Evolutionary conservation across 768 basidiomycete genomes (phyloP), one percentile per base, ranked within the genome.

Genomic region (Psilocybe cubensis): DNA sequence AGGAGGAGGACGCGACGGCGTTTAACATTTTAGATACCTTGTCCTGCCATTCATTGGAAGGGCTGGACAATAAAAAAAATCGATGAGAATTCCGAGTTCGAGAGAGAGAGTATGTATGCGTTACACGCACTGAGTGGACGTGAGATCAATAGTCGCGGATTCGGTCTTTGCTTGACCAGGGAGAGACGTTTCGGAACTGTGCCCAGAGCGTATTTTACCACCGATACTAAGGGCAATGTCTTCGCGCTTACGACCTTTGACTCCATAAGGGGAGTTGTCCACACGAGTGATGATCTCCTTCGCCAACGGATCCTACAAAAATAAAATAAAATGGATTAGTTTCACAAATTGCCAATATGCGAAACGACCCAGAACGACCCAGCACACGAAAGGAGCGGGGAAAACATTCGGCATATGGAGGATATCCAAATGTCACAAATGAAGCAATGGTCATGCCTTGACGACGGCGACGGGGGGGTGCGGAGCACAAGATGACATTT

Each of bases 231-330:
- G 49, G 24, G 61, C 63, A 44, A 64, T 54, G 52, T 61, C 65
- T 28, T 65, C 61, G 11, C 73, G 74, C 60, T 81, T 84, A 35
- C 89, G 83, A 28, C 89, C 89, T 66, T 83, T 86, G 64, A 84
- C 81, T 28, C 92, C 92, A 68, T 93, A 94, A 0, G 88, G 80
- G 10, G 89, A 88, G 62, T 83, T 81, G 69, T 93, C 89, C n/a
- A 94, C 91, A 25, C 91, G 87, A 52, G 79, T 81, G 54, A 92
- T 83, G 58, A 96, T 92, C 63, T 93, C 91, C 54, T 80, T 82
- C 2, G 94, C 92, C 3, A 94, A 78, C 0, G 87, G 75, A 64
- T 95, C 92, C 87, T 91, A 66, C 18, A 67, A 62, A 52, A 58
- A 63, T 63, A 63, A 47, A 40, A 43, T 49, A 47, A 44, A 45